A percentile compares a stretch with the other conserved stretches of the same genome.
These are phyloP conservation scores for Stylonectria norvegica DNA, from an alignment of 2,329 filamentous ascomycete species.

Conservation along the genomic window DNA sequence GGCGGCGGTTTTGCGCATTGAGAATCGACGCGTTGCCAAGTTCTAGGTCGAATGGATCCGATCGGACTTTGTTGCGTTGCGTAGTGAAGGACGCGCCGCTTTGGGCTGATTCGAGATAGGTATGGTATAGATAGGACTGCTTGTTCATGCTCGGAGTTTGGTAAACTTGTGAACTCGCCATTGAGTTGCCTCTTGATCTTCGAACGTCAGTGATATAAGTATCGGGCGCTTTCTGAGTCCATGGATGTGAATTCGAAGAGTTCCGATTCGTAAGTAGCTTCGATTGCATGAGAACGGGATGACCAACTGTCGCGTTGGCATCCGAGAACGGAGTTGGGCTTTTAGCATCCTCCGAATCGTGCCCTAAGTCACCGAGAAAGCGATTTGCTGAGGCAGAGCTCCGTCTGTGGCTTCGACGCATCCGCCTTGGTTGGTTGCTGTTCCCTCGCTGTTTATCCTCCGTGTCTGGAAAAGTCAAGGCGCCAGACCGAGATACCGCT, in stretches of 20 bases:
- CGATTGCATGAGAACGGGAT: slow-evolving; percentile 30
- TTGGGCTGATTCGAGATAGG: slow-evolving; percentile 40
- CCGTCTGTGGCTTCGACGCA: neutral
- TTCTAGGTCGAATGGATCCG: slow-evolving; percentile 65
- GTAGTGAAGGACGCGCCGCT: slow-evolving; percentile 44
- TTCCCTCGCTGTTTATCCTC: slow-evolving; percentile 10
- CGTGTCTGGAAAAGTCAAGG: slow-evolving; percentile 5
- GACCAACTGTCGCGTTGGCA: slow-evolving; percentile 38
- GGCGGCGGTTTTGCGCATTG: slow-evolving; percentile 16
- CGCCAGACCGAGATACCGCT: neutral
- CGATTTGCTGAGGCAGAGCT: neutral
- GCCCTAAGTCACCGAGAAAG: neutral
- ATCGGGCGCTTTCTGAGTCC: slow-evolving; percentile 31
- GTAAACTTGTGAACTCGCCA: slow-evolving; percentile 12
- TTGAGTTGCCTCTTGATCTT: slow-evolving; percentile 47
- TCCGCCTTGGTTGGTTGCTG: slow-evolving; percentile 5
- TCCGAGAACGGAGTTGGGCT: slow-evolving; percentile 35
- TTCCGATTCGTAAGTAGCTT: slow-evolving; percentile 49
- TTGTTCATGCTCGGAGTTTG: slow-evolving; percentile 10
- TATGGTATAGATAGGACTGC: slow-evolving; percentile 25
- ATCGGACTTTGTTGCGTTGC: slow-evolving; percentile 55
- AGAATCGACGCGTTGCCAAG: slow-evolving; percentile 22
- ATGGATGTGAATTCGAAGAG: slow-evolving; percentile 36
- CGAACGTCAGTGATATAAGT: slow-evolving; percentile 48
- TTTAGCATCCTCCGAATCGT: neutral